Evolutionary conservation across 2,329 filamentous ascomycete genomes (phyloP), one percentile per base, ranked within the genome.

Genomic region (Pseudogymnoascus sp.): DNA sequence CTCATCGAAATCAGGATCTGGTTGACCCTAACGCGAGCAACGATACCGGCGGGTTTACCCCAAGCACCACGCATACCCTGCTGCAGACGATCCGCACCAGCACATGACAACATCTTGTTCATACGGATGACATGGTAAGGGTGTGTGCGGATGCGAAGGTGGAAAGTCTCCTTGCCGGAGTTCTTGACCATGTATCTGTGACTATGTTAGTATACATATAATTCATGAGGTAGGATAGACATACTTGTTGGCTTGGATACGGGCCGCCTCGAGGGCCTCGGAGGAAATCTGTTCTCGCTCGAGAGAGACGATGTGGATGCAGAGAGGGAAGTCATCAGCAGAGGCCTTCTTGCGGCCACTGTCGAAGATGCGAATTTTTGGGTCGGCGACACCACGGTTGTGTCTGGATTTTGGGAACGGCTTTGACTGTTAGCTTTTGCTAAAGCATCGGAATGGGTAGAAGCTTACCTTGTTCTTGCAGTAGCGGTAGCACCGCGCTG

Each of bases 61-160:
- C 91, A 99, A 73, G 94, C 94, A 88, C 94, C 94, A 89, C 94
- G 93, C 94, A 99, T 99, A 85, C 94, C 94, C 72, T 94, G 99
- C 83, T 99, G 94, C 80, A 99, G 86, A 89, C 94, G 91, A 97
- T 99, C 94, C 87, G 94, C 94, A 86, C 94, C 94, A 76, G 94
- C 94, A 81, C 94, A 99, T 77, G 94, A 97, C 91, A 99, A 93
- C 94, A 99, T 99, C 90, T 99, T 99, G 91, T 99, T 99, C 92
- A 99, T 99, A 82, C 94, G 94, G 85, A 99, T 89, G 82, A 99
- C 94, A 86, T 99, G 94, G 91, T 90, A 99, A 70, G 94, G 94
- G 86, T 99, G 94, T 76, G 91, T 93, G 77, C 94, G 86, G 75
- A 89, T 83, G 73, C 86, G 85, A 70, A 89, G 79, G 77, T 89